phyloP scores from a whole-genome alignment of 1,139 yeast species.

The Wickerhamiella pararugosa region DNA sequence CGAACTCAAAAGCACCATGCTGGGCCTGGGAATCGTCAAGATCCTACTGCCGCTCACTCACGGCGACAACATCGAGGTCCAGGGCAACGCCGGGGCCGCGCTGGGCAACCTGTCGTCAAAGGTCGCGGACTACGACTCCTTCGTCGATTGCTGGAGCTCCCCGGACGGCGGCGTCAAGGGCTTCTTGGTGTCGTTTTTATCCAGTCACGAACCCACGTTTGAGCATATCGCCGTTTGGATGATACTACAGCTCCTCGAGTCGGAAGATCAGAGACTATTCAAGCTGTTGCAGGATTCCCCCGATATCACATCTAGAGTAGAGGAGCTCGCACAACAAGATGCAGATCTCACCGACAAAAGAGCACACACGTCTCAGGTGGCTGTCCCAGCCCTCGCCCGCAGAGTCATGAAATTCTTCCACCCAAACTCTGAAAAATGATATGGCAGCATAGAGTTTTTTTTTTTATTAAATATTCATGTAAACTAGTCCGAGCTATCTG shows the following conservation, averaged over 20 bases:
- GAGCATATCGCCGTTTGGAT: constrained; percentile 99
- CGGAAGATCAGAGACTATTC: constrained; percentile 56
- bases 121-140: constrained; percentile 67
- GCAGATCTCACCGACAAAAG: constrained; percentile 13
- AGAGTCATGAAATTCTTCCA: constrained; percentile 20
- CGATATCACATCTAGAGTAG: constrained; percentile 23
- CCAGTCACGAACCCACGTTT: constrained; percentile 83
- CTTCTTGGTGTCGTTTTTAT: constrained; percentile 65
- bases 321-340: constrained; percentile 23
- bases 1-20: constrained; percentile 73
- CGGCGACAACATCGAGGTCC: constrained; percentile 82
- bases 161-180: constrained; percentile 82
- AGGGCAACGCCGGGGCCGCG: constrained; percentile 98
- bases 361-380: constrained; percentile 23
- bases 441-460: no score
- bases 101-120: constrained; percentile 89
- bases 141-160: constrained; percentile 61
- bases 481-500: no score
- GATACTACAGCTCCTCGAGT: constrained; percentile 77
- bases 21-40: constrained; percentile 73
- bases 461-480: no score
- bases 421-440: background rate
- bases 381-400: constrained; percentile 25
- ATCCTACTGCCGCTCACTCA: constrained; percentile 84
- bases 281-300: constrained; percentile 22